Evolutionary conservation across 768 basidiomycete species (phyloP), one percentile per base, ranked within the genome.

Genomic region (Xanthoconium purpureum): DNA sequence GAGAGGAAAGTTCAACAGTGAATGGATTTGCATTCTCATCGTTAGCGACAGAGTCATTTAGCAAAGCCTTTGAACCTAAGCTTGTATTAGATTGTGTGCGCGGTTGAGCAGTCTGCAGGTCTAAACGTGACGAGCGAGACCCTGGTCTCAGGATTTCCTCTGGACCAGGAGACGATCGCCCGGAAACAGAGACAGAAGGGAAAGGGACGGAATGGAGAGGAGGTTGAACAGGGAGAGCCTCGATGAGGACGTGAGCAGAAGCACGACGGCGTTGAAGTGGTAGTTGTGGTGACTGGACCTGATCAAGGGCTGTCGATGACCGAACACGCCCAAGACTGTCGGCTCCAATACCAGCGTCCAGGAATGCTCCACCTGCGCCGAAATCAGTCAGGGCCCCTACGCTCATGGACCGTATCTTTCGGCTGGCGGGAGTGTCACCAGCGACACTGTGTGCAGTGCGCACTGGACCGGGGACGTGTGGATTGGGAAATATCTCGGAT

Each of bases 381-480:
- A 80, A 77, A 47, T 80, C 76, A 38, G 84, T 85, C 47, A 86
- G 66, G 54, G 83, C 75, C 3, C 87, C 87, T 53, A 86, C 74
- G 65, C 89, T 92, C 75, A 84, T 77, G 18, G 89, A 83, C 53
- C 87, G 78, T 17, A 81, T 72, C 24, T 76, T 77, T 43, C 80
- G 75, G 54, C 75, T 69, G 17, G 73, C 71, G 14, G 71, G 54
- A 30, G 70, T 63, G 29, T 80, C 78, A 52, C 75, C 71, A 28
- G 74, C 77, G 39, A 78, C 74, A 18, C 78, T 76, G 29, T 73
- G 74, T 40, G 76, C 78, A 52, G 77, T 71, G 43, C 73, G 76
- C n/a, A 77, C 39, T 70, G 71, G 45, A 11, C 6, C 15, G 72
- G 64, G 54, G 65, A 74, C 62, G 66, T 78, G 68, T 60, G 78